These are phyloP conservation scores for Aureobasidium namibiae DNA, from an alignment of 2,329 filamentous ascomycete species.

Conservation along the genomic window DNA sequence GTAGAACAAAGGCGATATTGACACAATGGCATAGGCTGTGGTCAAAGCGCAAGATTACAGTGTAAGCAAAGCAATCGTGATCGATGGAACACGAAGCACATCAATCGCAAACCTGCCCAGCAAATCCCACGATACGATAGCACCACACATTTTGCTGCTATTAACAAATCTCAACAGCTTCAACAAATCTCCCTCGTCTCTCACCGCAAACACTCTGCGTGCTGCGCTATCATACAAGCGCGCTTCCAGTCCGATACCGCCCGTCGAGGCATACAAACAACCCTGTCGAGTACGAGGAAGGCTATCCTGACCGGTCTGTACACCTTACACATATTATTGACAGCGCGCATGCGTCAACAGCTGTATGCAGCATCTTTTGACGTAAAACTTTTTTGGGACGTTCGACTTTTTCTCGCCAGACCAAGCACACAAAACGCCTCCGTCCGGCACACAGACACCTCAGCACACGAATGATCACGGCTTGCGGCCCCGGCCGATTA, in stretches of 20 bases:
- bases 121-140: neutral
- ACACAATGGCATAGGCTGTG: neutral
- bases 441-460: neutral
- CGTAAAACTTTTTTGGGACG: neutral
- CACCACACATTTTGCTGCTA: neutral
- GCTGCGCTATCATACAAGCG: neutral
- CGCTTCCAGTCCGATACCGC: neutral
- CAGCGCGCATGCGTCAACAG: neutral
- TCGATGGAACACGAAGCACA: conserved; percentile 1
- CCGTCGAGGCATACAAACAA: neutral
- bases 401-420: neutral
- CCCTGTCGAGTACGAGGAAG: neutral
- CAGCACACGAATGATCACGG: neutral
- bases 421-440: neutral
- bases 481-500: neutral
- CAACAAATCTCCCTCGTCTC: neutral
- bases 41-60: neutral
- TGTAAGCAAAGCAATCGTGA: neutral
- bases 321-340: neutral
- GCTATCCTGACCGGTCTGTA: neutral
- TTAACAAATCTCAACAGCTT: neutral
- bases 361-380: neutral
- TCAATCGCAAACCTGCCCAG: neutral
- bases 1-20: neutral
- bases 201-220: neutral